phyloP scores from a whole-genome alignment of 495 filamentous ascomycete genomes.

The Amorphotheca resinae region DNA sequence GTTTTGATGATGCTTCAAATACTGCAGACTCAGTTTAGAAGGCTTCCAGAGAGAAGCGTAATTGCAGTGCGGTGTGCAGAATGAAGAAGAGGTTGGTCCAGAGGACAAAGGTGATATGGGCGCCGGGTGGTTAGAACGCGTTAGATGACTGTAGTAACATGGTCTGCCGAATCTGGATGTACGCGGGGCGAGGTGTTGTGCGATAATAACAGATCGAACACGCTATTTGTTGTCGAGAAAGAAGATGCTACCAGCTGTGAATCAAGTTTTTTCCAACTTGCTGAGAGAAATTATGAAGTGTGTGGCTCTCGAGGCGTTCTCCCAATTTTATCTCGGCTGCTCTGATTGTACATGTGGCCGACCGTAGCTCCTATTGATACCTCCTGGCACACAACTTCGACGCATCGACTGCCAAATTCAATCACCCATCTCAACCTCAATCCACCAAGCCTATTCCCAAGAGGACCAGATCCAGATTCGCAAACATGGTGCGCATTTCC shows the following conservation, averaged over 20 bases:
- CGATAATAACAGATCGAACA: not conserved
- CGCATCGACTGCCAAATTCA: not conserved
- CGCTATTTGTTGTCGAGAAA: no score
- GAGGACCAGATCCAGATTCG: constrained; percentile 19
- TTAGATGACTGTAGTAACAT: not conserved
- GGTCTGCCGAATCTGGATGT: not conserved
- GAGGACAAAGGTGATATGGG: not conserved
- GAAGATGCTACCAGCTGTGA: no score
- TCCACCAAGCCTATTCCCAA: not conserved
- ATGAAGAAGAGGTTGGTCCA: not conserved
- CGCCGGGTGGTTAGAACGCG: not conserved
- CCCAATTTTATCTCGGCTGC: not conserved
- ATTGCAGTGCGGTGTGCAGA: no score
- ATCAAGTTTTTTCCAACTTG: no score
- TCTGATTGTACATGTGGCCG: not conserved
- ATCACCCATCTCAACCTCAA: not conserved
- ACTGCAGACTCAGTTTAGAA: no score
- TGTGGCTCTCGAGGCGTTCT: no score
- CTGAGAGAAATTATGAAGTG: no score
- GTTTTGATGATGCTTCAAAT: no score
- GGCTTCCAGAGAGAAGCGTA: no score
- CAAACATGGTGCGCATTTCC: constrained; percentile 15
- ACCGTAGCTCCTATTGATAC: not conserved
- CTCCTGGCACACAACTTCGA: not conserved
- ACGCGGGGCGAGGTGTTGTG: no score